A percentile compares a stretch with the other conserved stretches of the same genome.
Conservation (phyloP, 208 protist genomes). For the Leishmania lainsoni region DNA sequence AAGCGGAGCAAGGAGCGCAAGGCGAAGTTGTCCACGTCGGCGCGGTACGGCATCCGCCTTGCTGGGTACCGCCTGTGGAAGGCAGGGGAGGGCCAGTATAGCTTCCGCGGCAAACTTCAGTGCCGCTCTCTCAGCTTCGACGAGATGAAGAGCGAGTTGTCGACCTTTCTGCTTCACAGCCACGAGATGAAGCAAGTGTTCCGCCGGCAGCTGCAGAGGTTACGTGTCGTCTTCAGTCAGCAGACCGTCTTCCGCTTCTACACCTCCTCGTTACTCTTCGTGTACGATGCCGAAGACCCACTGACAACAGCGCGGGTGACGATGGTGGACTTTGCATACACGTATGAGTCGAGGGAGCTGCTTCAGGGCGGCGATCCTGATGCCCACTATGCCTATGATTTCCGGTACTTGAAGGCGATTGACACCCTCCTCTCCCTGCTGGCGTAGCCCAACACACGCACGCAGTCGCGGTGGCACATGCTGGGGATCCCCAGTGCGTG, state of each 20-base stretch:
- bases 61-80: slow-evolving; percentile 80
- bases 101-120: slow-evolving; percentile 61
- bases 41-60: slow-evolving; percentile 75
- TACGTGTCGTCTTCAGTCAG: slow-evolving; percentile 59
- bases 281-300: slow-evolving; percentile 78
- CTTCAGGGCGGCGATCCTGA: slow-evolving; percentile 58
- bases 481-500: neutral
- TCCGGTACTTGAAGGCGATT: slow-evolving; percentile 81
- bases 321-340: slow-evolving; percentile 92
- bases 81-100: slow-evolving; percentile 41
- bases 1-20: slow-evolving; percentile 75
- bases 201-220: slow-evolving; percentile 45
- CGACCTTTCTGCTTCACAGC: slow-evolving; percentile 41
- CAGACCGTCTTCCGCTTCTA: slow-evolving; percentile 81
- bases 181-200: slow-evolving; percentile 38
- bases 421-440: slow-evolving; percentile 72
- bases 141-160: slow-evolving; percentile 54
- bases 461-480: neutral
- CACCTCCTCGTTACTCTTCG: slow-evolving; percentile 88
- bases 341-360: slow-evolving; percentile 79
- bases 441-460: slow-evolving; percentile 9
- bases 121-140: slow-evolving; percentile 53
- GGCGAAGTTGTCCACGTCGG: slow-evolving; percentile 60
- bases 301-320: slow-evolving; percentile 69
- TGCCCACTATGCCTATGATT: slow-evolving; percentile 57